These are phyloP conservation scores for Oemleria cerasiformis DNA, from an alignment of 306 rosid genomes.

Conservation along the genomic window DNA sequence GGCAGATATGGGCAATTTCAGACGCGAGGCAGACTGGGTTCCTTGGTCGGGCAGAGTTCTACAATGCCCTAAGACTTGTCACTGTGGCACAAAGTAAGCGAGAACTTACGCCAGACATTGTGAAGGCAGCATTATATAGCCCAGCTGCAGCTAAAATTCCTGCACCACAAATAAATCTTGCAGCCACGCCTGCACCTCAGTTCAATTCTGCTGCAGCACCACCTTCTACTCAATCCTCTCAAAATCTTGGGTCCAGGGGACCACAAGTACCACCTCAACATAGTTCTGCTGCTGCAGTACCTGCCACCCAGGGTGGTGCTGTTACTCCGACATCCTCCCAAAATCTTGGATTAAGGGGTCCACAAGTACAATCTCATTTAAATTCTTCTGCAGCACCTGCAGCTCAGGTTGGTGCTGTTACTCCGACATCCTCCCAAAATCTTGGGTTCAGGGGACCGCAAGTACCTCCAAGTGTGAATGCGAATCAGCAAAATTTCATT, in stretches of 20 bases:
- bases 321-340: conserved; percentile 45
- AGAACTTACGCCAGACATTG: conserved; percentile 79
- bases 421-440: conserved; percentile 45
- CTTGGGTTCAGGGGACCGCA: conserved; percentile 46
- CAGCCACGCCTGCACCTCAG: conserved; percentile 46
- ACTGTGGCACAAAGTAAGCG: conserved; percentile 98
- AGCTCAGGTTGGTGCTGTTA: conserved; percentile 37
- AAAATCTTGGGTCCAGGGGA: conserved; percentile 48
- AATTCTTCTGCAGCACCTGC: conserved; percentile 41
- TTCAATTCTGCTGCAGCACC: conserved; percentile 40
- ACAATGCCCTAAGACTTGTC: conserved; percentile 95
- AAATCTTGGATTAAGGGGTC: conserved; percentile 46
- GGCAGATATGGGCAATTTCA: conserved; percentile 89
- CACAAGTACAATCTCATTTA: conserved; percentile 43
- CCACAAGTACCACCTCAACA: conserved; percentile 42
- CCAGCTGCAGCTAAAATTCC: conserved; percentile 95
- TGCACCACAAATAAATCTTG: conserved; percentile 74
- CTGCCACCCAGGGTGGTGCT: conserved; percentile 39
- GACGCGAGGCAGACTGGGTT: conserved; percentile 70
- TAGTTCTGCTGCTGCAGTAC: conserved; percentile 39
- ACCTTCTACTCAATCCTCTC: conserved; percentile 46
- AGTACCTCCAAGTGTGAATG: conserved; percentile 35
- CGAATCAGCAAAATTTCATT: conserved; percentile 41
- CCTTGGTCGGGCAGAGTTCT: conserved; percentile 86
- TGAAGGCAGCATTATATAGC: conserved; percentile 87